These are phyloP conservation scores for Nematodospora anomalae DNA, from an alignment of 1,139 yeast genomes.

Conservation along the genomic window DNA sequence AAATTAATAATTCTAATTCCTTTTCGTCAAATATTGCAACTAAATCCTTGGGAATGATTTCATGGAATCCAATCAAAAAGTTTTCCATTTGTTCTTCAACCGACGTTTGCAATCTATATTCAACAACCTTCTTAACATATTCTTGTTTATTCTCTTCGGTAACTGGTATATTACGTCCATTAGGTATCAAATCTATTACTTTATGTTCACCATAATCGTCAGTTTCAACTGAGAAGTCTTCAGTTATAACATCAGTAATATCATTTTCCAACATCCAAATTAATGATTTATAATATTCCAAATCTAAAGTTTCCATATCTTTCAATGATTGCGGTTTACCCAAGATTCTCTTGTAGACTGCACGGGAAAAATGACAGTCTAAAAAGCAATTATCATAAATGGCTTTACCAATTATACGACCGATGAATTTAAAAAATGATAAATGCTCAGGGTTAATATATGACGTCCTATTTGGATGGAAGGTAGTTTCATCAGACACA, in stretches of 20 bases:
- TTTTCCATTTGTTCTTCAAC: slow-evolving; percentile 87
- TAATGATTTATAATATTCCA: slow-evolving; percentile 88
- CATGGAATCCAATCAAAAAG: slow-evolving; percentile 85
- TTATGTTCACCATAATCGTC: slow-evolving; percentile 94
- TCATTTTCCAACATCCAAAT: slow-evolving; percentile 97
- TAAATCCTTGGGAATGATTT: slow-evolving; percentile 84
- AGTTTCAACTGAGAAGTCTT: slow-evolving; percentile 89
- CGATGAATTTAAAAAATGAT: slow-evolving; percentile 91
- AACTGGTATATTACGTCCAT: slow-evolving; percentile 83
- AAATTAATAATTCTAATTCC: slow-evolving; percentile 86
- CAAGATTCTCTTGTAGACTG: slow-evolving; percentile 85
- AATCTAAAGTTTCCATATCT: slow-evolving; percentile 93
- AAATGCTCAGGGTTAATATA: slow-evolving; percentile 92
- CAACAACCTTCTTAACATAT: slow-evolving; percentile 82
- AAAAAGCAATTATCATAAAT: slow-evolving; percentile 82
- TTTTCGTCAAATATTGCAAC: slow-evolving; percentile 92
- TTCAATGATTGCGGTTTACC: slow-evolving; percentile 81
- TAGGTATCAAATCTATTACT: slow-evolving; percentile 72
- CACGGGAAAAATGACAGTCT: slow-evolving; percentile 95
- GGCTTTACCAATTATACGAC: slow-evolving; percentile 92
- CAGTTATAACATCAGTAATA: slow-evolving; percentile 95
- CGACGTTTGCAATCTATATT: slow-evolving; percentile 79
- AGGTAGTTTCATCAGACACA: slow-evolving; percentile 88
- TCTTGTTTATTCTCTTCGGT: slow-evolving; percentile 91
- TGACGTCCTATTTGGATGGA: slow-evolving; percentile 93